Percentiles rank a stretch among this genome's conserved stretches.
phyloP scores from a whole-genome alignment of 139 green algal genomes.

The Closterium sp. region DNA sequence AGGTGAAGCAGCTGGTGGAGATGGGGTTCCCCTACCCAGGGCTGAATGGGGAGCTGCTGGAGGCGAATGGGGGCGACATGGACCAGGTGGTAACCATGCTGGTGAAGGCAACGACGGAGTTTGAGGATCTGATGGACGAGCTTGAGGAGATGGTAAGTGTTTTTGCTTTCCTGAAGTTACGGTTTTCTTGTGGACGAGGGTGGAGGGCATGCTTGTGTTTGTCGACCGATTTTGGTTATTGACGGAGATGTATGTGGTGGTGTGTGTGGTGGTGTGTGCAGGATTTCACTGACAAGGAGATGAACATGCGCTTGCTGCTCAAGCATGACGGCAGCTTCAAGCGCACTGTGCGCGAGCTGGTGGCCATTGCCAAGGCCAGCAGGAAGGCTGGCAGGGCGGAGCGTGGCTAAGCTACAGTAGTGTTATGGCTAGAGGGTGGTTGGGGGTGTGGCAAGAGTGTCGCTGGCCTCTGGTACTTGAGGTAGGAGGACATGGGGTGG shows the following conservation, averaged over 20 bases:
- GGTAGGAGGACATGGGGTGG: too few species aligned
- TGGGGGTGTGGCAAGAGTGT: too few species aligned
- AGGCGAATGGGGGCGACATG: constrained; percentile 19
- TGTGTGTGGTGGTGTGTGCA: constrained; percentile 15
- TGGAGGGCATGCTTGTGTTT: not conserved
- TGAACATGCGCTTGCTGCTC: constrained; percentile 47
- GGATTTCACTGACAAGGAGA: constrained; percentile 41
- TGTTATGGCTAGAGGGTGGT: too few species aligned
- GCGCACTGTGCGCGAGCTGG: constrained; percentile 44
- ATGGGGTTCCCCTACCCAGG: constrained; percentile 36
- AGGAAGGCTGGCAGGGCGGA: not conserved
- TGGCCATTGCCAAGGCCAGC: constrained; percentile 33
- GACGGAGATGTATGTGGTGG: not conserved
- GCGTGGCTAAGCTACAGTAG: not conserved
- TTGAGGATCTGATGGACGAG: constrained; percentile 43
- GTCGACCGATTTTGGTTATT: constrained; percentile 13
- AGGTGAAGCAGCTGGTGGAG: constrained; percentile 34
- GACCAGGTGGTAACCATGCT: constrained; percentile 28
- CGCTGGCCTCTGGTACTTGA: too few species aligned
- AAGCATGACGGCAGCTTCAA: constrained; percentile 47
- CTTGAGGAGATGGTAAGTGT: constrained; percentile 50
- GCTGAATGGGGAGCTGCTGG: constrained; percentile 42
- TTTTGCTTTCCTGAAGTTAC: not conserved
- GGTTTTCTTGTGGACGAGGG: not conserved
- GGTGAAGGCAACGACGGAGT: constrained; percentile 14